Conservation (phyloP, 345 rosid genomes). For the Salix udensis region DNA sequence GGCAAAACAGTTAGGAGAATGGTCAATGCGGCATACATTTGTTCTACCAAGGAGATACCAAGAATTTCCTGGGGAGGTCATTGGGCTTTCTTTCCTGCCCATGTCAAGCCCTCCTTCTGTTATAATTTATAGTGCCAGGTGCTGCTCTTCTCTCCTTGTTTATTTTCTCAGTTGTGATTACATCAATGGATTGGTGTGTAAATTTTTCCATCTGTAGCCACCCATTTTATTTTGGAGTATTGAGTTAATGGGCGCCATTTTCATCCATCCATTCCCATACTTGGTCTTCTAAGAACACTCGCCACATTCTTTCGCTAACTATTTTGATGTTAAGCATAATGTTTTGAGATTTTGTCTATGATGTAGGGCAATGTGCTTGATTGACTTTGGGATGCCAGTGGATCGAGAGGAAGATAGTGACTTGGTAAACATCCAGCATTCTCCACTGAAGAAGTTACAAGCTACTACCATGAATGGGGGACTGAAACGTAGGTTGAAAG, state of each 20-base stretch:
- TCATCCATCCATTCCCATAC: neutral
- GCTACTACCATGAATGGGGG: conserved; percentile 37
- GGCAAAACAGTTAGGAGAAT: conserved; percentile 80
- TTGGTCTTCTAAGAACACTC: neutral
- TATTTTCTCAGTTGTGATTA: neutral
- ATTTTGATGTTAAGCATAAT: neutral
- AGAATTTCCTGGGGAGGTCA: conserved; percentile 96
- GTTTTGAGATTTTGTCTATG: neutral
- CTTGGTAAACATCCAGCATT: conserved; percentile 38
- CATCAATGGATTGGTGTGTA: neutral
- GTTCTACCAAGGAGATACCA: conserved; percentile 71
- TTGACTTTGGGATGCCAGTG: conserved; percentile 74
- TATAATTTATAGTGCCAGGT: conserved; percentile 89
- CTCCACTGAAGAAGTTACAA: conserved; percentile 44
- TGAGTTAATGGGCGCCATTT: neutral
- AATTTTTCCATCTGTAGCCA: neutral
- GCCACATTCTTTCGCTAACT: neutral
- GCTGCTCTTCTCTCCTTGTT: conserved; percentile 9
- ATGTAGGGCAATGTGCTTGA: conserved; percentile 82
- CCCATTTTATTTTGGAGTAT: neutral
- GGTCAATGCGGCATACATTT: conserved; percentile 65
- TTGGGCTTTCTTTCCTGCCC: conserved; percentile 77
- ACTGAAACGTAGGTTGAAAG: conserved; percentile 49
- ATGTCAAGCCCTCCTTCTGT: conserved; percentile 50
- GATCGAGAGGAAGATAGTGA: conserved; percentile 58